These are phyloP conservation scores for Oidiodendron maius DNA, from an alignment of 495 filamentous ascomycete genomes.

Conservation along the genomic window DNA sequence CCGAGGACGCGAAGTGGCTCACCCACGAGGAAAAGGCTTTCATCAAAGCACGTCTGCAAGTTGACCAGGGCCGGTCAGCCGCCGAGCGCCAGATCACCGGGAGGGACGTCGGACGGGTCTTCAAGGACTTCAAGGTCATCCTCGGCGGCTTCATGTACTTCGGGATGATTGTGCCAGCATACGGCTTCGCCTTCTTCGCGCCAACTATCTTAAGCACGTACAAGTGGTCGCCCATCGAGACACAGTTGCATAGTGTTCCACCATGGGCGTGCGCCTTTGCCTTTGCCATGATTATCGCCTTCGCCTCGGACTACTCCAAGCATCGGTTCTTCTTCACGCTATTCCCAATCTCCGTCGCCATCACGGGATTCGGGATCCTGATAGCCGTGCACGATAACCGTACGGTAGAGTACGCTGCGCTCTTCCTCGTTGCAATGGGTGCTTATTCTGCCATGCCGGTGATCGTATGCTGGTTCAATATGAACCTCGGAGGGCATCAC, in stretches of 20 bases:
- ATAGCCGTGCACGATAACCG: slow-evolving; percentile 55
- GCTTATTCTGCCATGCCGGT: slow-evolving; percentile 73
- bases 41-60: slow-evolving; percentile 64
- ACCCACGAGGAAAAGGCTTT: slow-evolving; percentile 69
- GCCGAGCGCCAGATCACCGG: slow-evolving; percentile 57
- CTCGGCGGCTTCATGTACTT: slow-evolving; percentile 89
- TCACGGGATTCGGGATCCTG: slow-evolving; percentile 69
- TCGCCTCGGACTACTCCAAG: slow-evolving; percentile 56
- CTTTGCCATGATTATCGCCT: slow-evolving; percentile 71
- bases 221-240: slow-evolving; percentile 60
- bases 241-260: slow-evolving; percentile 78
- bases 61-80: slow-evolving; percentile 73
- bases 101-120: slow-evolving; percentile 60
- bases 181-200: slow-evolving; percentile 64
- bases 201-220: slow-evolving; percentile 70
- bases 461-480: slow-evolving; percentile 88
- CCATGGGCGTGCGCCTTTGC: slow-evolving; percentile 76
- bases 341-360: slow-evolving; percentile 53
- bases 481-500: slow-evolving; percentile 87
- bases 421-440: slow-evolving; percentile 66
- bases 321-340: slow-evolving; percentile 76
- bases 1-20: slow-evolving; percentile 60
- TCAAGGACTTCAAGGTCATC: slow-evolving; percentile 64
- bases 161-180: slow-evolving; percentile 81
- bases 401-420: slow-evolving; percentile 60